Conservation (phyloP, 805 yeast species). For the Saccharomyces eubayanus region DNA sequence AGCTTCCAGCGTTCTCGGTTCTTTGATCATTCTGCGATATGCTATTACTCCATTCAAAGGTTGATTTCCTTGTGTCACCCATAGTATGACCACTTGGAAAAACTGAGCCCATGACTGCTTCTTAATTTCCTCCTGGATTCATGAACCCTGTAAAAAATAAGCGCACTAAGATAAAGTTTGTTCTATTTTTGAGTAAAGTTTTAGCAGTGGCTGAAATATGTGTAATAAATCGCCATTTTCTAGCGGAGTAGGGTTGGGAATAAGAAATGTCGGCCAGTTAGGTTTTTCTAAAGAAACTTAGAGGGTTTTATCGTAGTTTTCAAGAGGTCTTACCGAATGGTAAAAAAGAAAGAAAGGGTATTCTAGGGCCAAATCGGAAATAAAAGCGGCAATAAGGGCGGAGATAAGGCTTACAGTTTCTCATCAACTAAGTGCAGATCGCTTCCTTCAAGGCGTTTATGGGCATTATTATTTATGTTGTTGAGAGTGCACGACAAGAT, state of each 20-base stretch:
- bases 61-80: not conserved
- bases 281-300: not conserved
- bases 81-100: not conserved
- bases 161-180: not conserved
- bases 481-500: not conserved
- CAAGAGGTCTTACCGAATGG: no score
- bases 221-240: not conserved
- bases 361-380: no score
- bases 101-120: not conserved
- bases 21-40: not conserved
- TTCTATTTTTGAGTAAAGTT: not conserved
- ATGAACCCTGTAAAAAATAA: not conserved
- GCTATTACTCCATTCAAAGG: not conserved
- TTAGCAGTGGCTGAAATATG: not conserved
- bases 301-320: not conserved
- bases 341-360: not conserved
- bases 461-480: not conserved
- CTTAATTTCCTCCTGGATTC: not conserved
- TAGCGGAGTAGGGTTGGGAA: not conserved
- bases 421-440: not conserved
- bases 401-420: not conserved
- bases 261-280: not conserved
- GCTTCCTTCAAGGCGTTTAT: not conserved
- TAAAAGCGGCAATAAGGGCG: not conserved
- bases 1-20: not conserved